Evolutionary conservation across 306 rosid genomes (phyloP), one percentile per base, ranked within the genome.

Genomic region (Senna siamea): DNA sequence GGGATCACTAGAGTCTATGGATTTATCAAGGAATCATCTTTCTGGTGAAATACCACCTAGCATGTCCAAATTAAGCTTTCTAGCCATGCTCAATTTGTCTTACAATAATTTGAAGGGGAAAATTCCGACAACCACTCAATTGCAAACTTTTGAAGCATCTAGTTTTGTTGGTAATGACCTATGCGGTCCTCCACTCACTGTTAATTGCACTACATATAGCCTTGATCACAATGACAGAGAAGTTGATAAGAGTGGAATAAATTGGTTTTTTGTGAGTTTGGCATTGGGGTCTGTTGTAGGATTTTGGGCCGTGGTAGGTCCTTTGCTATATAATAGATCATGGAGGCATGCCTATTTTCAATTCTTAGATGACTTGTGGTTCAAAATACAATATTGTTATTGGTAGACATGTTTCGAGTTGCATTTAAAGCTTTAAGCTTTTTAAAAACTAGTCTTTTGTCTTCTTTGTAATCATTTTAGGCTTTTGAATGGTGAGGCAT

Each of bases 21-120:
- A 83, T 62, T 66, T 83, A 8, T 83, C 84, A 5, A 23, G 40
- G 55, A 79, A 83, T 72, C 46, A 66, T 15, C 76, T 83, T 44
- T 54, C 22, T 0, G 84, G 84, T 3, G 41, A 75, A 68, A 83
- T 83, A 17, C 87, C 87, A 7, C 6, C 0, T 11, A 40, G 75
- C 47, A 61, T 82, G n/a, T 18, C 78, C 28, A 66, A 26, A 5
- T 52, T 82, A 9, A 61, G 22, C 60, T 71, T 64, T 20, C 47
- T 83, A 0, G 47, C 18, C 70, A 22, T n/a, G 34, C 38, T 84
- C 3, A 75, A 80, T 71, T 70, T 84, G 75, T 84, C 82, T 15
- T 32, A 55, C 50, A 80, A 84, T 44, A 4, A 69, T 19, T 75
- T 84, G 43, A 69, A 19, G 1, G 82, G 87, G 0, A 5, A 43